Evolutionary conservation across 352 stramenopile species (phyloP).

Genomic region (Phytopythium chamaehyphon): DNA sequence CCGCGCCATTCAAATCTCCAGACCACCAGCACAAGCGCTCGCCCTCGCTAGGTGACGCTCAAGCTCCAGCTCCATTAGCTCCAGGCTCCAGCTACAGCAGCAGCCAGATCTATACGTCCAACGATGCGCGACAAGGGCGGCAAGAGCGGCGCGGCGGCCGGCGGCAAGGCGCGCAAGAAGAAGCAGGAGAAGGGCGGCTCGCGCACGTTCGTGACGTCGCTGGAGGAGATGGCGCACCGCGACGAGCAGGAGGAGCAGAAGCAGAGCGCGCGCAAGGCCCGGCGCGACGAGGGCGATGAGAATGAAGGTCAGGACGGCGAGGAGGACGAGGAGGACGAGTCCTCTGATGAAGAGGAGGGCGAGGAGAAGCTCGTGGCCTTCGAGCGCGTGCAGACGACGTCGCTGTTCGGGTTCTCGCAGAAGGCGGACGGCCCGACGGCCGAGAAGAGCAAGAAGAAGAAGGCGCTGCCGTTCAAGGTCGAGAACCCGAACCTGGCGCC

Average conservation of each 20-base stretch:
- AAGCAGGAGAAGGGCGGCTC: constrained; percentile 65
- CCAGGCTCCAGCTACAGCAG: no score
- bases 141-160: constrained; percentile 23
- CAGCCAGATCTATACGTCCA: no score
- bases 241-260: constrained; percentile 74
- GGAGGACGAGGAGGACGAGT: constrained; percentile 43
- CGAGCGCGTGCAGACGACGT: constrained; percentile 72
- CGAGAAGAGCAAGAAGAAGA: constrained; percentile 68
- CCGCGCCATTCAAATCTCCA: no score
- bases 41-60: no score
- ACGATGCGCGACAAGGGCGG: constrained; percentile 63
- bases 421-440: constrained; percentile 49
- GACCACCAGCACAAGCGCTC: no score
- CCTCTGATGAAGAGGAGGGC: constrained; percentile 21
- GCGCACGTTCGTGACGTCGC: constrained; percentile 78
- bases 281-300: constrained; percentile 36
- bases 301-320: constrained; percentile 45
- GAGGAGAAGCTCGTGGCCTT: constrained; percentile 58
- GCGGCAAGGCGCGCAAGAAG: constrained; percentile 54
- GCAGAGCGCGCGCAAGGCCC: constrained; percentile 60
- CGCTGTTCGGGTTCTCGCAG: constrained; percentile 64
- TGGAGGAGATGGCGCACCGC: constrained; percentile 79
- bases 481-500: constrained; percentile 80
- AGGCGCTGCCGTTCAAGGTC: constrained; percentile 63
- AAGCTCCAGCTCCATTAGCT: no score